A percentile compares a stretch with the other conserved stretches of the same genome.
phyloP scores from a whole-genome alignment of 495 filamentous ascomycete species.

The Pyrenula aspistea region DNA sequence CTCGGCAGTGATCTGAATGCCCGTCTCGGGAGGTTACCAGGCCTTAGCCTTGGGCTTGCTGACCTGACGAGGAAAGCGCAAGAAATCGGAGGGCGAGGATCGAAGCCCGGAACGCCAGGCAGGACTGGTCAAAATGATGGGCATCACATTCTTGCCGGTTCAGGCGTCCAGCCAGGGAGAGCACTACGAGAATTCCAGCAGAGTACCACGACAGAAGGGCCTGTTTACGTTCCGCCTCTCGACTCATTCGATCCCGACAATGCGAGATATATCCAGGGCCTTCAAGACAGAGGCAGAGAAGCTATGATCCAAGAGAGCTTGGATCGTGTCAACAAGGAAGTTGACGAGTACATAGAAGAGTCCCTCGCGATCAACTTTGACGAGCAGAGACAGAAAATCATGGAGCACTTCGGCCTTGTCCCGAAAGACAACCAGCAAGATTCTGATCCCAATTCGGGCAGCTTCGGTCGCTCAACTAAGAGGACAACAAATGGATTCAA shows the following conservation, averaged over 20 bases:
- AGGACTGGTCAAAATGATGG: conserved; percentile 40
- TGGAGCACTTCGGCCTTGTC: conserved; percentile 88
- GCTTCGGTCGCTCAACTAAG: conserved; percentile 48
- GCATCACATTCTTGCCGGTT: conserved; percentile 80
- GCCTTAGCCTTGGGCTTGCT: conserved; percentile 69
- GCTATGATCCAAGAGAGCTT: conserved; percentile 84
- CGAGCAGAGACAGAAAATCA: conserved; percentile 78
- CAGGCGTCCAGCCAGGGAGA: conserved; percentile 69
- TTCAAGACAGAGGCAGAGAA: conserved; percentile 82
- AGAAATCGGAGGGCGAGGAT: conserved; percentile 51
- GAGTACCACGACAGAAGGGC: conserved; percentile 19
- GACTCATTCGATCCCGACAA: conserved; percentile 60
- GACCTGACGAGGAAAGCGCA: conserved; percentile 77
- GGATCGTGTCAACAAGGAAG: conserved; percentile 74
- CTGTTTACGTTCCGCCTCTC: conserved; percentile 10
- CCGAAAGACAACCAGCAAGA: conserved; percentile 38
- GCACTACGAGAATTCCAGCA: conserved; percentile 67
- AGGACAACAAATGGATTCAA: conserved; percentile 17
- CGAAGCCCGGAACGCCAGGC: conserved; percentile 38
- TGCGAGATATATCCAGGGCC: conserved; percentile 65
- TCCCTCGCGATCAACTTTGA: conserved; percentile 95
- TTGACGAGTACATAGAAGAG: conserved; percentile 85
- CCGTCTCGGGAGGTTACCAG: conserved; percentile 36
- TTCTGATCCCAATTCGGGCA: conserved; percentile 29
- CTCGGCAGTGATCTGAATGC: conserved; percentile 22